Conservation (phyloP, 805 yeast genomes). For the Kuraishia cidri region DNA sequence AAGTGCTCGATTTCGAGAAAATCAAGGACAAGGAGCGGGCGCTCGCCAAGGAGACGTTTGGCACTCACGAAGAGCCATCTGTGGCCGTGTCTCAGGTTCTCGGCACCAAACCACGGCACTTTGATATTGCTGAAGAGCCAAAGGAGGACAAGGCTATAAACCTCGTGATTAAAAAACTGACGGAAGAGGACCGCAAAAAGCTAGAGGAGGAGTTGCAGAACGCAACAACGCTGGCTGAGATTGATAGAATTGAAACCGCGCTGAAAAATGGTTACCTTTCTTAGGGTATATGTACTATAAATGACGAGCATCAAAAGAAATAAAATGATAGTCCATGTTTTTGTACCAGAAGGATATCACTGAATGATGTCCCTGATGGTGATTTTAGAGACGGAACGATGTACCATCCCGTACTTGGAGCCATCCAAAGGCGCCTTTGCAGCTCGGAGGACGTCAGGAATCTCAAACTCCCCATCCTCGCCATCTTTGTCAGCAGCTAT, state of each 20-base stretch:
- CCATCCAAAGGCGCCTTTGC: slow-evolving; percentile 8
- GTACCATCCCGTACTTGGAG: slow-evolving; percentile 12
- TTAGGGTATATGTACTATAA: neutral
- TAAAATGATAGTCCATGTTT: too few species aligned
- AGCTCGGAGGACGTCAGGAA: slow-evolving; percentile 13
- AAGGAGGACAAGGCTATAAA: slow-evolving; percentile 8
- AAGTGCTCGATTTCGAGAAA: slow-evolving; percentile 58
- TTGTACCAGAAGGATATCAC: too few species aligned
- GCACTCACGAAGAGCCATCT: slow-evolving; percentile 17
- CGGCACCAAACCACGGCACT: slow-evolving; percentile 4
- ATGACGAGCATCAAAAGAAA: neutral
- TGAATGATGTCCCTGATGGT: too few species aligned
- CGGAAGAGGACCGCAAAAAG: slow-evolving; percentile 40
- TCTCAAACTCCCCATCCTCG: slow-evolving; percentile 8
- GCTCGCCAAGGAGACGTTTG: slow-evolving; percentile 34
- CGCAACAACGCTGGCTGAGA: slow-evolving; percentile 69
- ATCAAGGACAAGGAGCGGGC: slow-evolving; percentile 47
- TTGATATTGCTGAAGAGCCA: slow-evolving; percentile 5
- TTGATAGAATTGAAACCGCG: slow-evolving; percentile 56
- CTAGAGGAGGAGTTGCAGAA: slow-evolving; percentile 44
- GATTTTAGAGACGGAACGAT: too few species aligned
- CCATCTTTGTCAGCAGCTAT: too few species aligned
- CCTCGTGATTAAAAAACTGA: slow-evolving; percentile 29
- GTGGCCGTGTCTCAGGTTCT: slow-evolving; percentile 17
- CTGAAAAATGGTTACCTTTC: slow-evolving; percentile 27